phyloP scores from a whole-genome alignment of 345 rosid species.

The Populus nigra region DNA sequence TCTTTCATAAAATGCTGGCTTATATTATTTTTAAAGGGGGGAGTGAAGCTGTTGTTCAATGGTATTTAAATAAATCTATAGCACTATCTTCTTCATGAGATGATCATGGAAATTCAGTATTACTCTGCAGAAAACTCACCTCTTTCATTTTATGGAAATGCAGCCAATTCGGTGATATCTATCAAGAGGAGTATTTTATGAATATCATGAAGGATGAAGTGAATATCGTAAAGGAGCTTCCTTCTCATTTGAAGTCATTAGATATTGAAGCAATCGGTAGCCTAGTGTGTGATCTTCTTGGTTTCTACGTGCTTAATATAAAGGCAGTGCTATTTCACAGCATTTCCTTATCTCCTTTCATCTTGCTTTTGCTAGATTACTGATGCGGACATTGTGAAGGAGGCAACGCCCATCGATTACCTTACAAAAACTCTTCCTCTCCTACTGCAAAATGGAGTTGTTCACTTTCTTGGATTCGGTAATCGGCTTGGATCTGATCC shows the following conservation, averaged over 20 bases:
- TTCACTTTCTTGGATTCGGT: conserved; percentile 86
- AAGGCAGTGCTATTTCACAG: background rate
- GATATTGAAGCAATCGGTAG: conserved; percentile 69
- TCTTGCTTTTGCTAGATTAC: conserved; percentile 55
- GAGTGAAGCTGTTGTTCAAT: background rate
- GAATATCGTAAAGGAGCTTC: conserved; percentile 70
- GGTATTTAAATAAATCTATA: background rate
- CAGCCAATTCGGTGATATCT: conserved; percentile 88
- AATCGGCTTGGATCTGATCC: conserved; percentile 94
- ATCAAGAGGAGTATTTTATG: conserved; percentile 66
- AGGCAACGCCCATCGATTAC: conserved; percentile 72
- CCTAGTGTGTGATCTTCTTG: conserved; percentile 39
- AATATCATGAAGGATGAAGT: conserved; percentile 57
- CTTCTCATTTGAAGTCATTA: conserved; percentile 48
- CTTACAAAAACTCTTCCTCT: conserved; percentile 57
- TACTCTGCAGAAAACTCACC: conserved; percentile 8
- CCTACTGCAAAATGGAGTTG: conserved; percentile 51
- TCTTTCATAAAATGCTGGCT: background rate
- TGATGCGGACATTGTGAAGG: conserved; percentile 77
- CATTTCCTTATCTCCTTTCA: conserved; percentile 5
- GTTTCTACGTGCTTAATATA: background rate
- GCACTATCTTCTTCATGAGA: background rate
- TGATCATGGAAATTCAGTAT: background rate
- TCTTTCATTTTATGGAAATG: conserved; percentile 18
- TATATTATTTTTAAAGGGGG: background rate